Conservation (phyloP, 257 asterid genomes). For the Handroanthus guayacan region DNA sequence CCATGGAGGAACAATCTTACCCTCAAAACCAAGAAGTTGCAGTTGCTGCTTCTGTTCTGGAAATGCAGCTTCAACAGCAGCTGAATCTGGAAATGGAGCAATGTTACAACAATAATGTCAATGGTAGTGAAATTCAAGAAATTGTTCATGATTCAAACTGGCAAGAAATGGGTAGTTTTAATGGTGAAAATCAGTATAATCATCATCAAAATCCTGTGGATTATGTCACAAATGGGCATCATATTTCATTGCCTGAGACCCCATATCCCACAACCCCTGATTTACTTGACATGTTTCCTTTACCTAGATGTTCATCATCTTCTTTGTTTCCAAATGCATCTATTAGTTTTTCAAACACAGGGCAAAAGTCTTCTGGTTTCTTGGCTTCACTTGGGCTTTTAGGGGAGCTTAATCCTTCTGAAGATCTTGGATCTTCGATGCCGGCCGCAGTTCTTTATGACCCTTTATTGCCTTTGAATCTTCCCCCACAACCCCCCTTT, state of each 20-base stretch:
- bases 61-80: conserved; percentile 72
- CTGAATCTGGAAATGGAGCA: conserved; percentile 52
- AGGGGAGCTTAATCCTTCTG: conserved; percentile 54
- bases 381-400: conserved; percentile 71
- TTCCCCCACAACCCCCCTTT: conserved; percentile 83
- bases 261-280: conserved; percentile 57
- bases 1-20: conserved; percentile 54
- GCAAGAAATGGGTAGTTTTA: conserved; percentile 52
- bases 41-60: conserved; percentile 52
- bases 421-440: conserved; percentile 37
- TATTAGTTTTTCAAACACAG: conserved; percentile 43
- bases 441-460: conserved; percentile 57
- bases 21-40: conserved; percentile 37
- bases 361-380: conserved; percentile 52
- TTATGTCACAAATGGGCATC: too few relatives aligned
- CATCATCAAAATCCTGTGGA: conserved; percentile 19
- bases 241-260: conserved; percentile 38
- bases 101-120: conserved; percentile 41
- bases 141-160: conserved; percentile 51
- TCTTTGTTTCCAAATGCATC: conserved; percentile 59
- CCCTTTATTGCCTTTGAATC: conserved; percentile 73
- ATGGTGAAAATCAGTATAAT: conserved; percentile 32
- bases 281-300: conserved; percentile 70
- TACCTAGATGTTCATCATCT: conserved; percentile 60
- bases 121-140: conserved; percentile 42